Conservation (phyloP, 2,329 filamentous ascomycete genomes). For the Bipolaris zeicola region DNA sequence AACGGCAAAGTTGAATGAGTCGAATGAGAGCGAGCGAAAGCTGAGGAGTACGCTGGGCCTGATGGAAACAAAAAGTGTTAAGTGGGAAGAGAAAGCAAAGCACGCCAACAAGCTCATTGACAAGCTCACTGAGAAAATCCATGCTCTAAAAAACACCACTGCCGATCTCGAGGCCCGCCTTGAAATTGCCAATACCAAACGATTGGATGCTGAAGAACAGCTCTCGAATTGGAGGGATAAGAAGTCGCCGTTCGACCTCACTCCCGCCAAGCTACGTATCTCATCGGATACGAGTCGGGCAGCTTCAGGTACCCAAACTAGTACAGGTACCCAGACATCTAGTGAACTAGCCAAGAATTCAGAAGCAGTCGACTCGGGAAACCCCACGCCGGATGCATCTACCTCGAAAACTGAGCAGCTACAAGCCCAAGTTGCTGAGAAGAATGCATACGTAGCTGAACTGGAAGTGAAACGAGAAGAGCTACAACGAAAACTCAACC, state of each 20-base stretch:
- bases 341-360: conserved; percentile 23
- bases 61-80: conserved; percentile 39
- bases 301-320: conserved; percentile 25
- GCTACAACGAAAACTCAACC: conserved; percentile 24
- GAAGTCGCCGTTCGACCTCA: conserved; percentile 37
- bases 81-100: conserved; percentile 36
- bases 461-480: conserved; percentile 30
- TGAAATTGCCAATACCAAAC: conserved; percentile 49
- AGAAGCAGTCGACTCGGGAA: conserved; percentile 25
- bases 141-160: conserved; percentile 46
- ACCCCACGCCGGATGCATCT: conserved; percentile 32
- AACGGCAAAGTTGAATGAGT: conserved; percentile 48
- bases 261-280: conserved; percentile 12
- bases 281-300: conserved; percentile 1
- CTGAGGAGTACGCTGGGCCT: conserved; percentile 39
- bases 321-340: conserved; percentile 41
- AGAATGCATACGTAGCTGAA: conserved; percentile 31
- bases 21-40: conserved; percentile 44
- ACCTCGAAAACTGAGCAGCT: conserved; percentile 41
- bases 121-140: conserved; percentile 29
- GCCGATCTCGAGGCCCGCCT: conserved; percentile 49
- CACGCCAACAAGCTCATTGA: conserved; percentile 35
- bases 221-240: conserved; percentile 38
- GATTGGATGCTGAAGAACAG: conserved; percentile 49
- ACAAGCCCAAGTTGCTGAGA: conserved; percentile 40